Percentiles rank a stretch among this genome's conserved stretches.
These are phyloP conservation scores for Trypanosoma platydactyli DNA, from an alignment of 208 protist genomes.

Conservation along the genomic window DNA sequence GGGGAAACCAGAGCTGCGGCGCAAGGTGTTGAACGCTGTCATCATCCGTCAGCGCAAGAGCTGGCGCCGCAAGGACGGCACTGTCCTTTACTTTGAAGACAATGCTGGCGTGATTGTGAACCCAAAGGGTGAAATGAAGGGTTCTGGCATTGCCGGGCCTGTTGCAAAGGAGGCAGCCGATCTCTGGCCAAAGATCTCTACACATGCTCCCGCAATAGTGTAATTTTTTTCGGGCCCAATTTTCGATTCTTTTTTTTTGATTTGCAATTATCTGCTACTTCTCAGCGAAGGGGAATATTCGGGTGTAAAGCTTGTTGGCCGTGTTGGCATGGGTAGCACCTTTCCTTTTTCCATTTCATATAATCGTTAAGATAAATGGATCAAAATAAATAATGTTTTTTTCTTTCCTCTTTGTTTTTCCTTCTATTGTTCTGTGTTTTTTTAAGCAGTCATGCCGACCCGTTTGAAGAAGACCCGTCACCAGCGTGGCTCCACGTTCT, in stretches of 20 bases:
- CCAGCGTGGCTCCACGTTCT: conserved; percentile 91
- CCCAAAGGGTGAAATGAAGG: conserved; percentile 99
- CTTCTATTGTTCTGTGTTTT: neutral
- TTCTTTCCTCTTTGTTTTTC: neutral
- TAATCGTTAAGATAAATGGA: no score
- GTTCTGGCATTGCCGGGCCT: conserved; percentile 99
- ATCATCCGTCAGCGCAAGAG: conserved; percentile 99
- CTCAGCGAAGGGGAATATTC: no score
- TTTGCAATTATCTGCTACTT: no score
- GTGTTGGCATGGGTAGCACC: no score
- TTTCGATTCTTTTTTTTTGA: neutral
- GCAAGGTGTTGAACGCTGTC: conserved; percentile 98
- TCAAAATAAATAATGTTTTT: no score
- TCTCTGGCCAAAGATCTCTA: conserved; percentile 99
- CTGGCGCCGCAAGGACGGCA: conserved; percentile 98
- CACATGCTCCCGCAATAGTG: conserved; percentile 94
- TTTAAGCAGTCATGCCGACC: conserved; percentile 76
- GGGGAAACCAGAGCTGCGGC: conserved; percentile 99
- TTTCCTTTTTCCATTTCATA: no score
- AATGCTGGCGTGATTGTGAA: conserved; percentile 99
- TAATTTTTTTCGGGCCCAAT: conserved; percentile 56
- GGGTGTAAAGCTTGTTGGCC: no score
- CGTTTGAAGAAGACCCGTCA: conserved; percentile 93
- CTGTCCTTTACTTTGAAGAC: conserved; percentile 99
- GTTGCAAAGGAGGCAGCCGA: conserved; percentile 99